Base-by-base conservation (phyloP, 1,139 yeast species). In the Geotrichum restrictum region DNA sequence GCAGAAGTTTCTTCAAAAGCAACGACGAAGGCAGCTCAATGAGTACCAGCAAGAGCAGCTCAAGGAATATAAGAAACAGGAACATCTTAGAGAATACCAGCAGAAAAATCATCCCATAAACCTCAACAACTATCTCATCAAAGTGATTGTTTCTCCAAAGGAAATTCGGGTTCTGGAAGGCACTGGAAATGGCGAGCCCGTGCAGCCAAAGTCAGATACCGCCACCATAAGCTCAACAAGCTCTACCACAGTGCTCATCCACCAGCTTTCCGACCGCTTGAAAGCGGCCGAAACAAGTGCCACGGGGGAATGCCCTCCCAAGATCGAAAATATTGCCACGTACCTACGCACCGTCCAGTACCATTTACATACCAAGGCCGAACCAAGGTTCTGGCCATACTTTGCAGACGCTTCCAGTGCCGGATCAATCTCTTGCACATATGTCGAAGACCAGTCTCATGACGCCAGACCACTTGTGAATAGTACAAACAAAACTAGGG, bases 261-360 rank as follows among this genome's bases (percentile, higher is more conserved):
- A 36, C 13, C 46, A 48, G 34, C 32, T 48, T 13, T 14, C 41
- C 8, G 37, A 18, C 37, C 41, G 51, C 3, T 29, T 48, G 6
- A 33, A 33, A 27, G 32, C 37, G 8, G 27, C 42, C 10, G 44
- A 22, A 2, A 34, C 47, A 11, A 27, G 42, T 24, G 41, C 43
- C 3, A 41, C 47, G 13, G 51, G 51, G 2, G 51, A 48, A 21
- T 48, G 51, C 24, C 47, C 47, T 16, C 51, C 51, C 5, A 16
- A 31, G 3, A 31, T 48, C 24, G 51, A 48, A 29, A 48, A 48
- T 24, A 48, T 48, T 24, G 41, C 47, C 14, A 48, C 51, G 1
- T 48, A 48, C 27, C 27, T 48, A 27, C 47, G 45, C 13, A 48
- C 51, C 16, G 51, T 48, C 18, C 51, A 48, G 31, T 48, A 48